These are phyloP conservation scores for Ascochyta fabae DNA, from an alignment of 2,329 filamentous ascomycete species.

Conservation along the genomic window DNA sequence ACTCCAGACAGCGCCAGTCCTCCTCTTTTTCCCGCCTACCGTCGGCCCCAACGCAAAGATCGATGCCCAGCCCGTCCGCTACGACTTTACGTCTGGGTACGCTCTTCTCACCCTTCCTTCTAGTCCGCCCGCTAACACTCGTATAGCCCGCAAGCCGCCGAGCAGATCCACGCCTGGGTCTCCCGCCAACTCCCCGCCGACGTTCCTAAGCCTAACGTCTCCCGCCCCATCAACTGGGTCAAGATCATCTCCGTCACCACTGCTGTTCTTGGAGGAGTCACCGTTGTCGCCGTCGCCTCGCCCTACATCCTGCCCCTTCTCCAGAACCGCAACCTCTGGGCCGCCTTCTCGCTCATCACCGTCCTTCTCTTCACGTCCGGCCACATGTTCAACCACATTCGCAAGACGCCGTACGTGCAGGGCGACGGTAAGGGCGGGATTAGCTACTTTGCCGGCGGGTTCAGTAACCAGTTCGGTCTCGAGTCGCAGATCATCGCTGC, in stretches of 20 bases:
- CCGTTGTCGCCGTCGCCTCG: conserved; percentile 72
- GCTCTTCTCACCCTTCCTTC: conserved; percentile 25
- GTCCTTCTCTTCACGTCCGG: conserved; percentile 94
- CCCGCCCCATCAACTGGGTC: conserved; percentile 86
- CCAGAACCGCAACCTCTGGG: conserved; percentile 93
- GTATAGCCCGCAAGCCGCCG: conserved; percentile 72
- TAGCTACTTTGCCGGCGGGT: conserved; percentile 87
- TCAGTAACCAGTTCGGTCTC: conserved; percentile 91
- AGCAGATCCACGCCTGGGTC: conserved; percentile 80
- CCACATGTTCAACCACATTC: conserved; percentile 99
- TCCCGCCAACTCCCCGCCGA: conserved; percentile 74
- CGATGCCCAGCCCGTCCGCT: conserved; percentile 73
- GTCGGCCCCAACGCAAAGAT: conserved; percentile 77
- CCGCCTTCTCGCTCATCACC: conserved; percentile 82
- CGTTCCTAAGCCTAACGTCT: conserved; percentile 73
- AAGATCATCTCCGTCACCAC: conserved; percentile 73
- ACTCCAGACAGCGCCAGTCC: conserved; percentile 90
- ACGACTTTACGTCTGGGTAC: conserved; percentile 84
- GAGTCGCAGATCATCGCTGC: conserved; percentile 95
- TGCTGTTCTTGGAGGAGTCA: conserved; percentile 71
- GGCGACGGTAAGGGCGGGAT: conserved; percentile 86
- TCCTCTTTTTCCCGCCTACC: conserved; percentile 87
- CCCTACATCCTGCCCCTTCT: conserved; percentile 82
- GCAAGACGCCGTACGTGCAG: conserved; percentile 90
- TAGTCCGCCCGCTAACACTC: conserved; percentile 2